A percentile compares a stretch with the other conserved stretches of the same genome.
phyloP scores from a whole-genome alignment of 2,329 filamentous ascomycete species.

The Sclerotinia spermophila region DNA sequence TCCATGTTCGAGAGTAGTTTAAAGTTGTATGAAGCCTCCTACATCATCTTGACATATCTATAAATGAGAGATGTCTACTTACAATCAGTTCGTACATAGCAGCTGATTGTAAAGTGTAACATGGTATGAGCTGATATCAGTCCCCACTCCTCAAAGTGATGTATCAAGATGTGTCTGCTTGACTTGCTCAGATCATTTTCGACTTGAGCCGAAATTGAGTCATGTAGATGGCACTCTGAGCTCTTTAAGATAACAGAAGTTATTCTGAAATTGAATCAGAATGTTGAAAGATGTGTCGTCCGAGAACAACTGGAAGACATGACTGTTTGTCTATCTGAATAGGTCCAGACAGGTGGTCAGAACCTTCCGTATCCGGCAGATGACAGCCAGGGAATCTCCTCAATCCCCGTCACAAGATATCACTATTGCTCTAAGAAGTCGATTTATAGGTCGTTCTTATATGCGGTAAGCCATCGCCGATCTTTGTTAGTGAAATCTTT shows the following conservation, averaged over 20 bases:
- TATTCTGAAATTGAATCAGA: not conserved
- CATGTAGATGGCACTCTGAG: not conserved
- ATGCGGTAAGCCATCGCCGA: not conserved
- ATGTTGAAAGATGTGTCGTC: not conserved
- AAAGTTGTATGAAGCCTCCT: too few relatives aligned
- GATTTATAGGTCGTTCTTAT: too few relatives aligned
- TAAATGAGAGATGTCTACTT: accelerated
- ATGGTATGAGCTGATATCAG: accelerated
- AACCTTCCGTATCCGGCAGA: not conserved
- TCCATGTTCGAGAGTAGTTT: too few relatives aligned
- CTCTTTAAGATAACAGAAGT: not conserved
- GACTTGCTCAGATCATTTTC: not conserved
- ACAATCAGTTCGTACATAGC: not conserved
- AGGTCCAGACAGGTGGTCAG: not conserved
- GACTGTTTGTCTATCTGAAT: not conserved
- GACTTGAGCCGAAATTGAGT: not conserved
- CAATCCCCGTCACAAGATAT: too few relatives aligned
- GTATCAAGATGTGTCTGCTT: not conserved
- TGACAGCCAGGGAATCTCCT: not conserved
- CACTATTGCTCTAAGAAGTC: too few relatives aligned
- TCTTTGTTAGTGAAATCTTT: too few relatives aligned
- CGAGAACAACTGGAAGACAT: not conserved
- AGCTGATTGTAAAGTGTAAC: not conserved
- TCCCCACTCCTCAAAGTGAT: not conserved
- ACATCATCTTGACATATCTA: not conserved